Percentiles rank a stretch among this genome's conserved stretches.
Evolutionary conservation across 2,329 filamentous ascomycete genomes (phyloP).

Genomic region (Neonectria sp.): DNA sequence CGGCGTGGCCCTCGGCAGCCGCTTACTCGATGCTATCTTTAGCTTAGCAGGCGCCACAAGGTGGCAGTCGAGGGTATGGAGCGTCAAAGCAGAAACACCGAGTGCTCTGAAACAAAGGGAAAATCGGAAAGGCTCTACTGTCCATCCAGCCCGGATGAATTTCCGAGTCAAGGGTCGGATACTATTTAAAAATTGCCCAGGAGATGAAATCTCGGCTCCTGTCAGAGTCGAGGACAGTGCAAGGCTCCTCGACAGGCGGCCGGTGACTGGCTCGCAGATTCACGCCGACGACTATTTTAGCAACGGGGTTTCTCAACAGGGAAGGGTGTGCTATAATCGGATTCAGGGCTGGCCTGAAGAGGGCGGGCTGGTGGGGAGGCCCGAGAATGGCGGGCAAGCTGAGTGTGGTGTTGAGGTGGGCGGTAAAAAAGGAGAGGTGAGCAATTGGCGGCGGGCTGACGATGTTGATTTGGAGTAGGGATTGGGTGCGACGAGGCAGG

Average conservation of each 20-base stretch:
- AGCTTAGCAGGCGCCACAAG: neutral
- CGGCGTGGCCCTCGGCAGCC: neutral
- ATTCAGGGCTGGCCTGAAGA: neutral
- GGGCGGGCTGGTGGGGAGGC: conserved; percentile 1
- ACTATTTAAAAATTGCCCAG: conserved; percentile 1
- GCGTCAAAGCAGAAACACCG: neutral
- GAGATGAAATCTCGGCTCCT: neutral
- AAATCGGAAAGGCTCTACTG: neutral
- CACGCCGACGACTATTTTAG: neutral
- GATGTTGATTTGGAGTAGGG: conserved; percentile 8
- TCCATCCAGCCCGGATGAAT: too few relatives aligned
- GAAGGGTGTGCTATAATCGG: neutral
- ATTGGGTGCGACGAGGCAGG: neutral
- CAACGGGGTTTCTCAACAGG: neutral
- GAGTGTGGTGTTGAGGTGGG: conserved; percentile 13
- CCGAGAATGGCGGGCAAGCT: neutral
- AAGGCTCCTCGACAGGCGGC: conserved; percentile 6
- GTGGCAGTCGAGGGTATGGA: neutral
- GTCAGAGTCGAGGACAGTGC: conserved; percentile 12
- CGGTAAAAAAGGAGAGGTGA: conserved; percentile 23
- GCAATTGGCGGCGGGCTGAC: neutral
- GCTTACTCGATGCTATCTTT: conserved; percentile 7
- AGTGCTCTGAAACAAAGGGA: neutral
- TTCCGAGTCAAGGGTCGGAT: neutral
- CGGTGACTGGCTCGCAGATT: neutral